Conservation (phyloP, 768 basidiomycete species). For the Boletus rubroflammeus region DNA sequence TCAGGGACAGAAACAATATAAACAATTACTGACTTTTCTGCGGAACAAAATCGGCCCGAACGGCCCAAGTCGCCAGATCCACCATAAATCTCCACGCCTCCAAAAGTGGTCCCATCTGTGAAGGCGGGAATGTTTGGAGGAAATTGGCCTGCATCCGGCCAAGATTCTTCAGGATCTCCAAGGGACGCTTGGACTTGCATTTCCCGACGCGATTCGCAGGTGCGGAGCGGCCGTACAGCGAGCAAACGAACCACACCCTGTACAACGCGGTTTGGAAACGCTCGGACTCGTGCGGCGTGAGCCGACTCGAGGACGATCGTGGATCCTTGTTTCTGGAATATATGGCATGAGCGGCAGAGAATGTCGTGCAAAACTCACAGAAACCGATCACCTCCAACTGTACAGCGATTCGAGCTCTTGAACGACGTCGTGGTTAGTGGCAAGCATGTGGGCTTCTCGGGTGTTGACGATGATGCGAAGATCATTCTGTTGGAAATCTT, state of each 20-base stretch:
- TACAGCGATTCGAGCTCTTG: slow-evolving; percentile 13
- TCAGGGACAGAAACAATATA: neutral
- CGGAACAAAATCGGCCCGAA: slow-evolving; percentile 4
- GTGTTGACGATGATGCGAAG: neutral
- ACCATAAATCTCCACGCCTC: slow-evolving; percentile 9
- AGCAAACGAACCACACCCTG: slow-evolving; percentile 24
- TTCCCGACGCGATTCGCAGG: slow-evolving; percentile 7
- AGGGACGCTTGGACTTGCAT: slow-evolving; percentile 8
- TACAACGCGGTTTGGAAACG: slow-evolving; percentile 30
- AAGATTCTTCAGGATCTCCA: slow-evolving; percentile 1
- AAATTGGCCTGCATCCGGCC: slow-evolving; percentile 2
- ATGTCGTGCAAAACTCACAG: neutral
- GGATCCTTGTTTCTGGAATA: slow-evolving; percentile 36
- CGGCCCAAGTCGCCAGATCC: slow-evolving; percentile 10
- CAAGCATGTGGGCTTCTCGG: slow-evolving; percentile 14
- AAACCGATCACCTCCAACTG: slow-evolving; percentile 19
- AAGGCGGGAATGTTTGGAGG: slow-evolving; percentile 2
- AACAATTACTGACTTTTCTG: slow-evolving; percentile 4
- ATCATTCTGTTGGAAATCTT: neutral
- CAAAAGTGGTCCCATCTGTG: neutral
- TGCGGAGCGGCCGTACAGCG: slow-evolving; percentile 12
- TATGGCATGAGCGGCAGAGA: neutral
- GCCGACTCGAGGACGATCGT: slow-evolving; percentile 26
- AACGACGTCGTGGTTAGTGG: slow-evolving; percentile 15
- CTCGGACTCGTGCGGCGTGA: slow-evolving; percentile 32